Evolutionary conservation across 768 basidiomycete species (phyloP), one percentile per base, ranked within the genome.

Genomic region (Rhodotorula graminis): DNA sequence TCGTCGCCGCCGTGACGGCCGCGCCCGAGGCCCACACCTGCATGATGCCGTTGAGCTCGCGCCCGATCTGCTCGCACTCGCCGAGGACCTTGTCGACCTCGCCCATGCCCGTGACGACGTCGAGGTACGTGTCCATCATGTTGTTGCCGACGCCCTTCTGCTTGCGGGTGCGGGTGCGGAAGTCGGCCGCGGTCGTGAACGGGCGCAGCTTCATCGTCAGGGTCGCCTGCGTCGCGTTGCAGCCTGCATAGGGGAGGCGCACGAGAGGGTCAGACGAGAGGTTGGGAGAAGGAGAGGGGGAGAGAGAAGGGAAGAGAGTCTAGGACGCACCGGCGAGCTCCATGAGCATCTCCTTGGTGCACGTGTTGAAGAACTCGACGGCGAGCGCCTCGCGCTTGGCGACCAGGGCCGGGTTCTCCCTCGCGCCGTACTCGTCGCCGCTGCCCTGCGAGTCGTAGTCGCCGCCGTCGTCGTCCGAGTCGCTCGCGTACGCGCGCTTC

Each of bases 61-160:
- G 83, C 29, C 94, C 95, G 77, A 93, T 92, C 66, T 84, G 82
- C 81, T 97, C 93, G 80, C 95, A 98, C 66, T 90, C 87, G 80
- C 88, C 87, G 23, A 99, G 86, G 74, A 97, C 88, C 72, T 84
- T 86, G 80, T 99, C 96, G 67, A 98, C 93, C 50, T 88, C 87
- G 19, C 88, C 87, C 70, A 75, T 72, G 15, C 90, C 91, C 67
- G 86, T 83, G 79, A 97, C 89, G 77, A 96, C 90, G 53, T 87
- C 85, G 66, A 87, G 87, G 80, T 91, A 93, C 75, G 94, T 92
- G 78, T 95, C 92, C 80, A 98, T 92, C 80, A 98, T 85, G 68
- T 90, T 87, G 71, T 90, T 85, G 72, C 92, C 93, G 77, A 99
- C 88, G 31, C 95, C 94, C 16, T 92, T 93, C 83, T 91, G 94